Conservation (phyloP, 129 eudicot genomes). For the Pulicaria dysenterica region DNA sequence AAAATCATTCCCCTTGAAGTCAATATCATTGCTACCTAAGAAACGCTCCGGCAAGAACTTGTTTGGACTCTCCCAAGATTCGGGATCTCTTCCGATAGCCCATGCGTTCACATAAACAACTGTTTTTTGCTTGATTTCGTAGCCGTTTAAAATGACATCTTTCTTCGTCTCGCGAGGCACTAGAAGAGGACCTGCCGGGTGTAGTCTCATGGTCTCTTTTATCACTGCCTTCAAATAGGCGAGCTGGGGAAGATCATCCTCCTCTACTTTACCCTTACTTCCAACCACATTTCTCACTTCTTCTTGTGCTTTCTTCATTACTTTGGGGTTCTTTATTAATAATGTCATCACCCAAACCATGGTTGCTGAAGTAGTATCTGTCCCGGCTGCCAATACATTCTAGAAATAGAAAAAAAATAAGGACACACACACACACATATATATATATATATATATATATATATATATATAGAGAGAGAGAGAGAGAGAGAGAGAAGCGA, state of each 20-base stretch:
- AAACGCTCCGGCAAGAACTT: slow-evolving; percentile 47
- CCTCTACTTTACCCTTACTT: slow-evolving; percentile 25
- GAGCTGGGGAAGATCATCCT: slow-evolving; percentile 36
- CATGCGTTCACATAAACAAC: slow-evolving; percentile 33
- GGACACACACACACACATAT: no score
- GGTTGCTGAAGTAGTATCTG: slow-evolving; percentile 41
- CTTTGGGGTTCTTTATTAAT: slow-evolving; percentile 39
- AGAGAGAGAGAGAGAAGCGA: no score
- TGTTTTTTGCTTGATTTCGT: slow-evolving; percentile 31
- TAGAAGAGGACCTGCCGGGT: slow-evolving; percentile 40
- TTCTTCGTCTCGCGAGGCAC: slow-evolving; percentile 29
- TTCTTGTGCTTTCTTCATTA: slow-evolving; percentile 48
- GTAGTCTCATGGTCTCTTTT: slow-evolving; percentile 34
- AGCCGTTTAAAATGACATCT: slow-evolving; percentile 24
- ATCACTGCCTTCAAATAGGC: slow-evolving; percentile 36
- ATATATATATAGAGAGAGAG: no score
- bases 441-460: no score
- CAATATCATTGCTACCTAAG: slow-evolving; percentile 22
- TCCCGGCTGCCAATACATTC: slow-evolving; percentile 42
- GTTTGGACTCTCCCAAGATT: slow-evolving; percentile 37
- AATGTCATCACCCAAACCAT: slow-evolving; percentile 49
- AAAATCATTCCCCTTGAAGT: slow-evolving; percentile 42
- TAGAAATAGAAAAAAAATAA: slow-evolving; percentile 9
- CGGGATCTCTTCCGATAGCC: slow-evolving; percentile 45
- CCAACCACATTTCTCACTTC: slow-evolving; percentile 37